Base-by-base conservation (phyloP, 495 filamentous ascomycete genomes). In the Neurospora pannonica region DNA sequence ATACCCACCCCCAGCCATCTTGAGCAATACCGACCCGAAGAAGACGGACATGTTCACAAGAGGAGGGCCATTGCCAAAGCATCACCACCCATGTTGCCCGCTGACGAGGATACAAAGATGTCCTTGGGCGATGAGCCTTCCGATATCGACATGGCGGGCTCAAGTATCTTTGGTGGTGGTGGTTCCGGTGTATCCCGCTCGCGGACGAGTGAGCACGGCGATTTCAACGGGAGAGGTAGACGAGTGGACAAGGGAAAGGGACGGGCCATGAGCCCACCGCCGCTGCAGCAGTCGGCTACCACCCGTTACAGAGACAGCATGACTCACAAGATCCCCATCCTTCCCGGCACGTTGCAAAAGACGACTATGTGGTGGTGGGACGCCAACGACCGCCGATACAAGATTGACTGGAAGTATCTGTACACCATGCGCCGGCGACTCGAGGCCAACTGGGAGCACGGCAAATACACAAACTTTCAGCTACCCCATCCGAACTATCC, bases 401-500 rank as follows among this genome's bases (percentile, higher is more conserved):
- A 87, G 74, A 78, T 96, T 40, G 94, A 92, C 78, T 96, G 92
- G 91, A 90, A 92, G 62, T 92, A 97, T 78, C 86, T 98, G 4
- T 99, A 96, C 81, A 95, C 93, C 74, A 93, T 97, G 84, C 89
- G 95, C 67, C 87, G 90, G 73, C 87, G 91, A 36, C 85, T 99
- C 31, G 96, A 99, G 81, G 90, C 92, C 7, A 98, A 98, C 82
- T 99, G 96, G 96, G 88, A 92, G 54, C 88, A 90, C 38, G 94
- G 92, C 31, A 90, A 89, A 42, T 97, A 86, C 79, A 89, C 86
- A 7, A 97, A 93, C 75, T 98, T 98, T 80, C 93, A 95, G 81
- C 87, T 99, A 8, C 96, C 96, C 4, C 93, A 97, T 74, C 93
- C 93, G 0, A 86, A 91, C 42, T 86, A 94, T 77, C 88, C 89